Evolutionary conservation across 2,329 filamentous ascomycete species (phyloP).

Genomic region (Fusarium clavum): DNA sequence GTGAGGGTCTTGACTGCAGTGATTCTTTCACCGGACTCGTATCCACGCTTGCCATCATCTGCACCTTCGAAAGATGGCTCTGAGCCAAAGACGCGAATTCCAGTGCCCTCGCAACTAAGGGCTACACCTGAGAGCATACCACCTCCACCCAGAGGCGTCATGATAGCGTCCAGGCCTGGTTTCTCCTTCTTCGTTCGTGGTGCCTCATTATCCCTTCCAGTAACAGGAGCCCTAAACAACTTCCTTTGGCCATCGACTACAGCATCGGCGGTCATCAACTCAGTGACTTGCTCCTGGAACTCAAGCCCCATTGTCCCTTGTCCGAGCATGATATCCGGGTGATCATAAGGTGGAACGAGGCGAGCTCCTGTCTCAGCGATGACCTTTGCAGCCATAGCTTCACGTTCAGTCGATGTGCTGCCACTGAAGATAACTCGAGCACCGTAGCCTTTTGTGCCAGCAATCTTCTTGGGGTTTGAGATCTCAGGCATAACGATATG

Average conservation of each 20-base stretch:
- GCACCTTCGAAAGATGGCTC: slow-evolving; percentile 86
- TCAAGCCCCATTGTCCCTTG: slow-evolving; percentile 93
- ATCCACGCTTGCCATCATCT: slow-evolving; percentile 82
- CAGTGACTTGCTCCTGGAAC: slow-evolving; percentile 77
- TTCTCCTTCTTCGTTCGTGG: slow-evolving; percentile 36
- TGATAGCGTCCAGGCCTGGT: slow-evolving; percentile 72
- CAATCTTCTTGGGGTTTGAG: slow-evolving; percentile 86
- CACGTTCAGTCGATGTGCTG: slow-evolving; percentile 81
- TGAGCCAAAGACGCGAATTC: slow-evolving; percentile 83
- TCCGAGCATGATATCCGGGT: slow-evolving; percentile 90
- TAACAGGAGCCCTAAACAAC: slow-evolving; percentile 31
- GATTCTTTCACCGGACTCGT: slow-evolving; percentile 73
- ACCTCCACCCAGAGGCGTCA: slow-evolving; percentile 88
- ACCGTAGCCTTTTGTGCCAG: slow-evolving; percentile 82
- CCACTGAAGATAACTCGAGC: slow-evolving; percentile 85
- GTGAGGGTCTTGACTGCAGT: slow-evolving; percentile 78
- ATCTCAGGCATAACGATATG: slow-evolving; percentile 95
- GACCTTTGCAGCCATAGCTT: slow-evolving; percentile 78
- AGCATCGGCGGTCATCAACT: slow-evolving; percentile 57
- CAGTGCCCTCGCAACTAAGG: slow-evolving; percentile 77
- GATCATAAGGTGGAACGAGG: slow-evolving; percentile 90
- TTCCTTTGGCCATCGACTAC: slow-evolving; percentile 32
- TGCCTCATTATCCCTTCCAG: slow-evolving; percentile 35
- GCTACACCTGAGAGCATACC: slow-evolving; percentile 88
- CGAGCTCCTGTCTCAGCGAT: slow-evolving; percentile 78